Base-by-base conservation (phyloP, 768 basidiomycete species). In the Suillus cothurnatus region DNA sequence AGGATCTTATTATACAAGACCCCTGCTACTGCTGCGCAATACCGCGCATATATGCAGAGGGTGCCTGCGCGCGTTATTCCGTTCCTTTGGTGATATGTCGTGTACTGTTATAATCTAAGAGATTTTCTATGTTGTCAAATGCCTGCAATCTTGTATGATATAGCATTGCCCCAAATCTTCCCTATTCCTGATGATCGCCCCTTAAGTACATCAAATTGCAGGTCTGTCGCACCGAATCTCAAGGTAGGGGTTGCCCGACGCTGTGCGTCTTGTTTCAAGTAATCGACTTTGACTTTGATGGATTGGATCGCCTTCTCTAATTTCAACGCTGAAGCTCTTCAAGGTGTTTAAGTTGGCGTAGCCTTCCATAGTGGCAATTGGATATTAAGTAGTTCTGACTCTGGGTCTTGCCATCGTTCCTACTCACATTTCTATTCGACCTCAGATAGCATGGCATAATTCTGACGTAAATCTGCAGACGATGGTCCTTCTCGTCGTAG, bases 51-150 rank as follows among this genome's bases (percentile, higher is more conserved):
- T 61, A 76, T 75, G 71, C 68, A 73, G 60, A 71, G 61, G 41
- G 73, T 73, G 2, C 69, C 72, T 3, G 66, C 71, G 4, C 78
- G 64, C 59, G 14, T 78, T 39, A 75, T 79, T 41, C 78, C 77
- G 21, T 61, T 68, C 19, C 38, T 78, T 45, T 75, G 74, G 75
- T 75, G 73, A 74, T 31, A 23, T 11, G 17, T 28, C 28, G 8
- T 21, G 21, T 11, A 26, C 14, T 50, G n/a, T n/a, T n/a, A n/a
- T 11, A 14, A 23, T 49, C 2, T 14, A 6, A 12, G n/a, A 14
- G 47, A 23, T 23, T 23, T 12, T 23, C 14, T 4, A 12, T 47
- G 5, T 45, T 11, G 21, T 12, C 4, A 3, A 9, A 45, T 45
- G 4, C 3, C 43, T 11, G 43, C 11, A 0, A 0, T 45, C 21